Evolutionary conservation across 495 filamentous ascomycete genomes (phyloP).

Genomic region (Cenococcum geophilum): DNA sequence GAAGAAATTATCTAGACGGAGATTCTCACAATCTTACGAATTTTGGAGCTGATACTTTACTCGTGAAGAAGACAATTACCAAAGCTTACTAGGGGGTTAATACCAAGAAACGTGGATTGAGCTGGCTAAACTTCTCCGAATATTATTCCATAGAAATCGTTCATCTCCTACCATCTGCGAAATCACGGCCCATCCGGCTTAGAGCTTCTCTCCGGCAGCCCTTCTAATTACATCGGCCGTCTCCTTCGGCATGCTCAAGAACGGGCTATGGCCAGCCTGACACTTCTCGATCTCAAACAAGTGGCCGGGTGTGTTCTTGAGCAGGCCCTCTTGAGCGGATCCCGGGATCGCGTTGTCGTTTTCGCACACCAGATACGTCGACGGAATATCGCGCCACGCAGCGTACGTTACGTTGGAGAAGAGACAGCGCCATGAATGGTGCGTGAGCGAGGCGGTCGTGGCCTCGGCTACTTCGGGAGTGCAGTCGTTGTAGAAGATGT

Average conservation of each 20-base stretch:
- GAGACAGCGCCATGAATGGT: slow-evolving; percentile 10
- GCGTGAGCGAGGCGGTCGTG: background rate
- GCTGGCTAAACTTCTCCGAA: too few relatives aligned
- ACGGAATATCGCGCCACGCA: slow-evolving; percentile 18
- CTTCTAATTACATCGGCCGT: slow-evolving; percentile 9
- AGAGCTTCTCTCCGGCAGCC: background rate
- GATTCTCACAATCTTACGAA: too few relatives aligned
- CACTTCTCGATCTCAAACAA: slow-evolving; percentile 19
- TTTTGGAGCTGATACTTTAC: too few relatives aligned
- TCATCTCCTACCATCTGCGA: too few relatives aligned
- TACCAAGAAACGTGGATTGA: too few relatives aligned
- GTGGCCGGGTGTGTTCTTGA: slow-evolving; percentile 8
- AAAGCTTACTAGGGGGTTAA: too few relatives aligned
- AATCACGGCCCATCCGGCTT: background rate
- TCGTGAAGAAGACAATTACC: too few relatives aligned
- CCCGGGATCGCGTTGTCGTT: slow-evolving; percentile 20
- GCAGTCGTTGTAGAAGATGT: slow-evolving; percentile 6
- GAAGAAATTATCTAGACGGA: too few relatives aligned
- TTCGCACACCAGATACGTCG: slow-evolving; percentile 21
- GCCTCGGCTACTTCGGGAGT: background rate
- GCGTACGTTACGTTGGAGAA: slow-evolving; percentile 8
- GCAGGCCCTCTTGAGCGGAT: slow-evolving; percentile 15
- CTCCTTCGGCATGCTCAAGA: slow-evolving; percentile 17
- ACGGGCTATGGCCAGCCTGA: slow-evolving; percentile 22
- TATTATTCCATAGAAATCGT: too few relatives aligned